Percentiles rank a stretch among this genome's conserved stretches.
phyloP scores from a whole-genome alignment of 306 rosid genomes.

The Vachellia collinsii region DNA sequence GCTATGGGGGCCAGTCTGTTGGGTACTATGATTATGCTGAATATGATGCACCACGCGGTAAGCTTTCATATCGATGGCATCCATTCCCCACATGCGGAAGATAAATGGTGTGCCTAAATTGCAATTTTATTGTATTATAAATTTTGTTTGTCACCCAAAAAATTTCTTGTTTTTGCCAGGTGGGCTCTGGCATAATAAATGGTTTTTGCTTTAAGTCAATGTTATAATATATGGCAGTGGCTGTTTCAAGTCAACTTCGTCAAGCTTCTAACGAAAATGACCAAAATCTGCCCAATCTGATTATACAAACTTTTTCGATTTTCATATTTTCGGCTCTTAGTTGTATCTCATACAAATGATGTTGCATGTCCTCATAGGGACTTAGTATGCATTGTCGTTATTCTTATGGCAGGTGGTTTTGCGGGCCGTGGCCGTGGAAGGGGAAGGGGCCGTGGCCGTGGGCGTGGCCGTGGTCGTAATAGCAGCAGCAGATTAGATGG shows the following conservation, averaged over 20 bases:
- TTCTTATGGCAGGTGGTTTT: conserved; percentile 32
- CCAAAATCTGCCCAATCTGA: background rate
- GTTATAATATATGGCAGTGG: background rate
- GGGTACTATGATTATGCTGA: conserved; percentile 75
- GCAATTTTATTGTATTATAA: conserved; percentile 10
- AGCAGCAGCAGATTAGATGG: conserved; percentile 50
- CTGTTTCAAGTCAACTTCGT: background rate
- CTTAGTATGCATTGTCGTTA: background rate
- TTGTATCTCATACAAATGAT: conserved; percentile 12
- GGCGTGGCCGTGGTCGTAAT: conserved; percentile 69
- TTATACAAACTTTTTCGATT: background rate
- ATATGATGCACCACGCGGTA: conserved; percentile 69
- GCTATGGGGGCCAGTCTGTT: conserved; percentile 55
- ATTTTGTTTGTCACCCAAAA: background rate
- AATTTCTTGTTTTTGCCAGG: background rate
- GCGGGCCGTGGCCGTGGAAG: conserved; percentile 80
- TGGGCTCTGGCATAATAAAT: background rate
- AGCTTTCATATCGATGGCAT: conserved; percentile 31
- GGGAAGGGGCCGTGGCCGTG: conserved; percentile 76
- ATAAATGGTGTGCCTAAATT: conserved; percentile 14
- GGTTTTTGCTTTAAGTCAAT: background rate
- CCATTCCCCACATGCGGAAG: conserved; percentile 10
- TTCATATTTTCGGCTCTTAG: background rate
- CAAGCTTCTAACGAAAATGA: background rate
- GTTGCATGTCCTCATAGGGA: background rate